Base-by-base conservation (phyloP, 2,329 filamentous ascomycete species). In the Fusarium sp. region DNA sequence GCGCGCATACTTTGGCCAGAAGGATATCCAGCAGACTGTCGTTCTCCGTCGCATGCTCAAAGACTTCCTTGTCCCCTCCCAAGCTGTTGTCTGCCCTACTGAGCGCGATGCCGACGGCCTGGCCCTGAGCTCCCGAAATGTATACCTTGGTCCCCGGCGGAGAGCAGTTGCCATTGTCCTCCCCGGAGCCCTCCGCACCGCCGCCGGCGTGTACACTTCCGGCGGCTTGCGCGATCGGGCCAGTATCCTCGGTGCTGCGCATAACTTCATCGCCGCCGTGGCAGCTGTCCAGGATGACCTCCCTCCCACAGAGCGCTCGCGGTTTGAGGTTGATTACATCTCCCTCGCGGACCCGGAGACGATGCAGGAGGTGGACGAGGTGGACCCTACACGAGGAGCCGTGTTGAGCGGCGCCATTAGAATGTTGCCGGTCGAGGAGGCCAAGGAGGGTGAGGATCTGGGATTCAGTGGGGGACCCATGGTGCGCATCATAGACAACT, bases 1-100 rank as follows among this genome's bases (percentile, higher is more conserved):
- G 68, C 87, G 89, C 6, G 93, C 93, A 23, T 95, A 98, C 84
- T 98, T 99, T 85, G 97, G 97, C 5, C 97, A 98, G 83, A 99
- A 99, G 85, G 97, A 99, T 82, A 91, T 98, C 23, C 97, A 99
- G 86, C 97, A 99, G 84, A 97, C 95, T 0, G 94, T 97, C 20
- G 90, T 99, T 13, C 94, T 99, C 79, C 92, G 91, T 79, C 91
- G 93, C 52, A 92, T 99, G 90, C 93, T 98, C 35, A 88, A 91
- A 75, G 97, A 99, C 82, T 95, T 99, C 75, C 91, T 95, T 81
- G 83, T 98, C 45, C 90, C 94, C 43, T 93, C 91, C 5, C 86
- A 93, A 25, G 91, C 98, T 10, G 88, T 92, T 35, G 88, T 98
- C 64, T 90, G 92, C 7, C 87, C 90, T 1, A 99, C 97, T 0